These are phyloP conservation scores for Darksidea phi DNA, from an alignment of 495 filamentous ascomycete genomes.

Conservation along the genomic window DNA sequence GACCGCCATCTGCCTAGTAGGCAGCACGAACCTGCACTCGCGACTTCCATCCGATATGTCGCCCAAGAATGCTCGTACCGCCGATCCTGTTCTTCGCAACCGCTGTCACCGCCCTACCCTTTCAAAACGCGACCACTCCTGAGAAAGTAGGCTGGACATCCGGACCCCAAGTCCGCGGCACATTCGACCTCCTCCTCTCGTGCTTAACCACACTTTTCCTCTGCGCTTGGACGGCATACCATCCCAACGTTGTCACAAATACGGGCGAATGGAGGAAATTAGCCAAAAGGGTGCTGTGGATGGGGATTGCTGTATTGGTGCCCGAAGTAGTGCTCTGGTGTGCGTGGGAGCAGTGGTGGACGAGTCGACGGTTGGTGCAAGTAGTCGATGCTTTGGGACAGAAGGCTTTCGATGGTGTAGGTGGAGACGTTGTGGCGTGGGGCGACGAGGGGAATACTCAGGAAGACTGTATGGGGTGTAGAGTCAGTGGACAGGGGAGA, in stretches of 20 bases:
- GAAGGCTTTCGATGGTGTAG: background rate
- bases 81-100: too few relatives aligned
- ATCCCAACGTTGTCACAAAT: slow-evolving; percentile 23
- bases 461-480: too few relatives aligned
- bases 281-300: slow-evolving; percentile 9
- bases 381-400: slow-evolving; percentile 1
- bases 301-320: slow-evolving; percentile 22
- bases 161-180: slow-evolving; percentile 21
- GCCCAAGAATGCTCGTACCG: too few relatives aligned
- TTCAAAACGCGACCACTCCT: too few relatives aligned
- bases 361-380: background rate
- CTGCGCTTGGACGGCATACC: slow-evolving; percentile 34
- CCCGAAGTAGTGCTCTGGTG: slow-evolving; percentile 29
- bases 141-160: slow-evolving; percentile 16
- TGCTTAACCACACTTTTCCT: slow-evolving; percentile 29
- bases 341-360: slow-evolving; percentile 34
- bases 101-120: too few relatives aligned
- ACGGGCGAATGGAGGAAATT: background rate
- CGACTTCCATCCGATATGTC: too few relatives aligned
- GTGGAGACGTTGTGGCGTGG: background rate
- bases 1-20: too few relatives aligned
- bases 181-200: slow-evolving; percentile 26
- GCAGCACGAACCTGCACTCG: too few relatives aligned
- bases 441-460: background rate
- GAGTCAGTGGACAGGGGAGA: too few relatives aligned